Conservation (phyloP, 176 grass and related monocot species). For the Musa schizocarpa region DNA sequence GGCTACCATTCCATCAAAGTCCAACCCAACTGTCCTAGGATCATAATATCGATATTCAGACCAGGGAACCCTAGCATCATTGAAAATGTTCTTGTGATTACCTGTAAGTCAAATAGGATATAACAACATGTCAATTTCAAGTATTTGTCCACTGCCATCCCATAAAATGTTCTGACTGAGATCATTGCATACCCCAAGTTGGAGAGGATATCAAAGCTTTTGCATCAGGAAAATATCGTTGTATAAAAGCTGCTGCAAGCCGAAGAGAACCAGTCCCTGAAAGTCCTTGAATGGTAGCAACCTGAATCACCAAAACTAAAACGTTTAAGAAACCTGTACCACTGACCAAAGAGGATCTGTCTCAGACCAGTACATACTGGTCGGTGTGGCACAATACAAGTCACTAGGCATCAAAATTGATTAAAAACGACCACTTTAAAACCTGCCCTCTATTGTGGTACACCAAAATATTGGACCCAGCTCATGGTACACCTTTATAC, state of each 20-base stretch:
- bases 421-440: too few relatives aligned
- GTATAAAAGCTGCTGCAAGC: conserved; percentile 89
- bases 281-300: conserved; percentile 88
- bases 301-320: conserved; percentile 30
- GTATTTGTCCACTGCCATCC: background rate
- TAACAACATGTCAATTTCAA: background rate
- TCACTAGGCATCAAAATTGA: too few relatives aligned
- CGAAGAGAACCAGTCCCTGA: conserved; percentile 87
- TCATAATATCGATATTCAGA: conserved; percentile 96
- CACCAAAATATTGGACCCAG: too few relatives aligned
- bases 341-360: too few relatives aligned
- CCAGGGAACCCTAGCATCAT: conserved; percentile 96
- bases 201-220: conserved; percentile 96
- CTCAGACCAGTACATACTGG: too few relatives aligned
- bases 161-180: conserved; percentile 7
- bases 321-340: background rate
- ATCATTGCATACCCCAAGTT: conserved; percentile 58
- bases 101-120: conserved; percentile 39
- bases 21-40: conserved; percentile 89
- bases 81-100: conserved; percentile 99
- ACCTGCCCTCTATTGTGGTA: too few relatives aligned
- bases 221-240: conserved; percentile 85
- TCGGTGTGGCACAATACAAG: too few relatives aligned
- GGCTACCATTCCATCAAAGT: conserved; percentile 95
- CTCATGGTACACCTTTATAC: too few relatives aligned